phyloP scores from a whole-genome alignment of 2,329 filamentous ascomycete species.

The Pseudogymnoascus sp. region DNA sequence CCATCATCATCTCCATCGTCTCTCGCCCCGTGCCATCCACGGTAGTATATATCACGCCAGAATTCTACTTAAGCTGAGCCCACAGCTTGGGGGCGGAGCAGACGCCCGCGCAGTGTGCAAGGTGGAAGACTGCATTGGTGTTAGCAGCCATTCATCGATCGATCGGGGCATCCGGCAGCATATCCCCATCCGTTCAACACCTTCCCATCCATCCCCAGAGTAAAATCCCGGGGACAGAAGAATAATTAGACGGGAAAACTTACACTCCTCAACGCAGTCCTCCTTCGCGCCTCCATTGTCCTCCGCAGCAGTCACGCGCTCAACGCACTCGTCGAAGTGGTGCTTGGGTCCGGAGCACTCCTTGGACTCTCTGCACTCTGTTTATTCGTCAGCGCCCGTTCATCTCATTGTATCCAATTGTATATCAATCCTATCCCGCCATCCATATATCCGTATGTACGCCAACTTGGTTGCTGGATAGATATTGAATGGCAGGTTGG shows the following conservation, averaged over 20 bases:
- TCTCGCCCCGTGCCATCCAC: conserved; percentile 21
- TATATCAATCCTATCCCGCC: neutral
- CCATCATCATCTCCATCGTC: conserved; percentile 26
- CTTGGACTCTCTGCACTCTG: conserved; percentile 84
- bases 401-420: neutral
- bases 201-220: neutral
- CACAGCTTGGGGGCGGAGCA: conserved; percentile 97
- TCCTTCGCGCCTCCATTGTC: conserved; percentile 69
- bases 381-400: conserved; percentile 22
- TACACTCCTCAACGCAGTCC: conserved; percentile 99
- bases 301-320: conserved; percentile 66
- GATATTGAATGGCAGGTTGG: neutral
- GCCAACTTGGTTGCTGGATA: neutral
- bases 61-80: conserved; percentile 74
- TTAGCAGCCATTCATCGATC: conserved; percentile 10
- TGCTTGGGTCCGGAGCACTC: conserved; percentile 85
- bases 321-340: conserved; percentile 96
- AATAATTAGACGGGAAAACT: conserved; percentile 33
- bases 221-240: neutral
- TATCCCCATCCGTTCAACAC: neutral
- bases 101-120: conserved; percentile 85
- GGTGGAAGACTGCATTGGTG: conserved; percentile 78
- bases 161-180: neutral
- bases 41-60: conserved; percentile 11
- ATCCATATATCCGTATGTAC: neutral